Base-by-base conservation (phyloP, 768 basidiomycete genomes). In the Filobasidium floriforme region DNA sequence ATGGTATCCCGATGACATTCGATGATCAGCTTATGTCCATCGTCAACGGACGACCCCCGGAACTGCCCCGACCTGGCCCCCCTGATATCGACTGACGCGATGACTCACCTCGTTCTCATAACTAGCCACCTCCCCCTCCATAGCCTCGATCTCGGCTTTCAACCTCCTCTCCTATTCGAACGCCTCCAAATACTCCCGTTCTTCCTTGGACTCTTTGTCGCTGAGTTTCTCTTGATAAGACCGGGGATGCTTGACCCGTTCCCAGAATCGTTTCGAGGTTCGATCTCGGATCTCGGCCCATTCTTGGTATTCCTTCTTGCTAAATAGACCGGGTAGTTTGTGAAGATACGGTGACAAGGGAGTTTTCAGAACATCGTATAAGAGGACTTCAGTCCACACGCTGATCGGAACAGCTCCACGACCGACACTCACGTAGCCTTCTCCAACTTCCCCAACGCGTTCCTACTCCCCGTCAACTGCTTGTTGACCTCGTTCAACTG, bases 291-390 rank as follows among this genome's bases (percentile, higher is more conserved):
- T 67, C 12, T 52, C 66, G 28, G 46, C 26, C 61, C 61, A 63
- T 49, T 67, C 66, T 18, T 62, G 22, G 62, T 60, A 67, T 29
- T 67, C 66, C 59, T 67, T 67, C 62, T 67, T 67, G 40, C 66
- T 67, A 43, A 46, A 37, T 41, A n/a, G n/a, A n/a, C n/a, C n/a
- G n/a, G n/a, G n/a, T n/a, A n/a, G n/a, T n/a, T n/a, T n/a, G n/a
- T n/a, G n/a, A n/a, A n/a, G n/a, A n/a, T n/a, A n/a, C n/a, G n/a
- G 59, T 44, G 10, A 44, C 43, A 44, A 44, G 19, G 43, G 43
- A n/a, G n/a, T n/a, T n/a, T n/a, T n/a, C n/a, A n/a, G 10, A 44
- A 44, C 43, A 44, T 10, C 10, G 19, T 44, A 44, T 10, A 44
- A 10, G 10, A 44, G 43, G 19, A 44, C 19, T 44, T 10, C 19